Base-by-base conservation (phyloP, 2,329 filamentous ascomycete genomes). In the Penicillium sp. region DNA sequence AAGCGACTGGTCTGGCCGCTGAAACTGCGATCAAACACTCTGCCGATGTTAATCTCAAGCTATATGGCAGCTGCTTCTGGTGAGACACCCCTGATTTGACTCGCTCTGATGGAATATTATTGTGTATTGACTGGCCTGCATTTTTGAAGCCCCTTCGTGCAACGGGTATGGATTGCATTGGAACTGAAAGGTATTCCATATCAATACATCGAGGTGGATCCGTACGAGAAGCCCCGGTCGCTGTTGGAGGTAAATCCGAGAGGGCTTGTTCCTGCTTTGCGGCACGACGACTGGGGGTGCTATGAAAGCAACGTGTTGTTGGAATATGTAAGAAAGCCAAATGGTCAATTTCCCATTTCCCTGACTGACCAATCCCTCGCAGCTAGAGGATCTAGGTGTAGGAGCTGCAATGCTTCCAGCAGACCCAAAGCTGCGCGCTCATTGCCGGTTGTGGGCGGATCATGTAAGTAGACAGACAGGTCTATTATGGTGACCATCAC, bases 31-130 rank as follows among this genome's bases (percentile, higher is more conserved):
- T 85, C 67, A 86, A 82, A 50, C 91, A 90, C 66, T 79, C 82
- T n/a, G 84, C 84, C 57, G 88, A 91, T 6, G 78, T 83, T 58
- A 83, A 87, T 8, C 73, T 95, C 47, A 92, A 91, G 72, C 78
- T 96, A 2, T 95, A 88, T 69, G 89, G 89, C 28, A 88, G 88
- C 64, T 92, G 89, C 70, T 94, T 91, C 72, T 95, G 91, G 89
- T 90, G 22, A 54, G 51, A 44, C 35, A n/a, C 41, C 16, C 28
- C n/a, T 22, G 8, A 26, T 8, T n/a, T 30, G 17, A 22, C 14
- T 38, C 4, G 12, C 37, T 22, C 42, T 55, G 40, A 26, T 12
- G 48, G 33, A 47, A 33, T 1, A 11, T 30, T 8, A 22, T 52
- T 26, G 37, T 50, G n/a, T 50, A 44, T 16, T 50, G 47, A 53